Base-by-base conservation (phyloP, 2,329 filamentous ascomycete genomes). In the Penicillium italicum region DNA sequence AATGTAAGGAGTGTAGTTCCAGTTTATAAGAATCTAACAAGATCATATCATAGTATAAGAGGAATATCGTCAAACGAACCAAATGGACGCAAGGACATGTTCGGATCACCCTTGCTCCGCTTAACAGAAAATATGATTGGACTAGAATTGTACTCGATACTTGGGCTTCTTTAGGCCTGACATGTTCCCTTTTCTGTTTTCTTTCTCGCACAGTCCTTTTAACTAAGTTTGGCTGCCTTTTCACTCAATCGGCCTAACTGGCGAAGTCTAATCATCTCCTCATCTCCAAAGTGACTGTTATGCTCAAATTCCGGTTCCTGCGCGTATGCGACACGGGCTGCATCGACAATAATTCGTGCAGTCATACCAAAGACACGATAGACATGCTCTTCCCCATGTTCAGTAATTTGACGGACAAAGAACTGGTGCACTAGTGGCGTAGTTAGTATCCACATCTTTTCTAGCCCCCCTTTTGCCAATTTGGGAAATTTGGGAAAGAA, bases 361-460 rank as follows among this genome's bases (percentile, higher is more conserved):
- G 93, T 97, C 90, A 97, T 93, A 16, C 93, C 93, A 83, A 92
- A 97, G 5, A 97, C 91, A 63, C 89, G 86, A 74, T 94, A 96
- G 36, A 88, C 79, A 40, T 76, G 76, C 42, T 80, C 62, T 10
- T 72, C 67, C 34, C 34, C 34, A 36, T 37, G 34, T 18, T 18
- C 34, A 37, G 9, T 37, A 18, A 6, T 36, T 74, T 71, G 57
- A 34, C 90, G 92, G 26, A 97, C 91, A 76, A 90, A 89, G 76
- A 97, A 97, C 74, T 93, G 92, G 74, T 97, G 93, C 80, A 96
- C 81, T 64, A 81, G 53, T 55, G 30, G 43, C 36, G 77, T 55
- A 36, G 46, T 66, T 50, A 65, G 56, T 48, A 18, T 42, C 30
- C 36, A 41, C 41, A 5, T 12, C 11, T 30, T 8, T 12, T 16